A percentile compares a stretch with the other conserved stretches of the same genome.
Evolutionary conservation across 2,329 filamentous ascomycete species (phyloP).

Genomic region (Dothistroma pini): DNA sequence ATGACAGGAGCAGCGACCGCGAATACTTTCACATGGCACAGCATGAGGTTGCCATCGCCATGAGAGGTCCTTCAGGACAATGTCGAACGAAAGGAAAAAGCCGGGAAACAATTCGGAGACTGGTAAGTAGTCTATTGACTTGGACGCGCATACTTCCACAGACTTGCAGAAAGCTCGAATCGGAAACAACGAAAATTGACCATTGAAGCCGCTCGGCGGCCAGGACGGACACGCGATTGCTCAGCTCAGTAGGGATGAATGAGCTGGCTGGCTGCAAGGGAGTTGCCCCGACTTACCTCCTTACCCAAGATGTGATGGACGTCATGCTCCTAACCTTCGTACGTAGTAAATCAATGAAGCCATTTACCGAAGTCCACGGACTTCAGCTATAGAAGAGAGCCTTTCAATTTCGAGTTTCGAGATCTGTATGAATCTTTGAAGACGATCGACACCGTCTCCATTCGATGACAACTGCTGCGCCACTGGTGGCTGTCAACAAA

Average conservation of each 20-base stretch:
- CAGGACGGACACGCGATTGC: neutral
- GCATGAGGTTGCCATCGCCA: neutral
- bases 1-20: neutral
- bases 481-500: no score
- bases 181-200: neutral
- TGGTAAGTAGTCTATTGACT: neutral
- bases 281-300: neutral
- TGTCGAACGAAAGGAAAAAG: neutral
- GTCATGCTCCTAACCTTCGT: slow-evolving; percentile 4
- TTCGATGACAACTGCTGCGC: neutral
- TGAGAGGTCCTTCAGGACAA: neutral
- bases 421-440: neutral
- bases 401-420: no score
- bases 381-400: slow-evolving; percentile 7
- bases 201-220: neutral
- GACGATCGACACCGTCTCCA: neutral
- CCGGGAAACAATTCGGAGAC: neutral
- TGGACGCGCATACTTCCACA: neutral
- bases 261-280: neutral
- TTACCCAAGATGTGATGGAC: neutral
- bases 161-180: neutral
- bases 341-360: slow-evolving; percentile 16
- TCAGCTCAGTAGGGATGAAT: neutral
- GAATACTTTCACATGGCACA: neutral
- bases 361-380: slow-evolving; percentile 23